These are phyloP conservation scores for Lophium mytilinum DNA, from an alignment of 495 filamentous ascomycete genomes.

Conservation along the genomic window DNA sequence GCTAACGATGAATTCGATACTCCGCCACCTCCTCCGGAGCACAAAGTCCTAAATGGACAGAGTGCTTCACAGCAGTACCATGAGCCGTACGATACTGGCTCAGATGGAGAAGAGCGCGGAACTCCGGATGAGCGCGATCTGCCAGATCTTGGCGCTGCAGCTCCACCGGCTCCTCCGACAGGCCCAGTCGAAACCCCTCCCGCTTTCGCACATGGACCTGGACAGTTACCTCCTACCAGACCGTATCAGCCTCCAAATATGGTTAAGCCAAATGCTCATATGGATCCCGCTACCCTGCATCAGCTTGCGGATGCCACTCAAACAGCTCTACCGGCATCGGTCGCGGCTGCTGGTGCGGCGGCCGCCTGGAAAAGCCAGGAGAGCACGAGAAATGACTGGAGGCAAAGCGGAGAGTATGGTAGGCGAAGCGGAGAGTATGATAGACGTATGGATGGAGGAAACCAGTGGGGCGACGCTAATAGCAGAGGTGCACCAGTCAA, in stretches of 20 bases:
- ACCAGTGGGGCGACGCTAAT: slow-evolving; percentile 11
- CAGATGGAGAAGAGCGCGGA: slow-evolving; percentile 6
- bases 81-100: slow-evolving; percentile 12
- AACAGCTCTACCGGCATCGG: slow-evolving; percentile 12
- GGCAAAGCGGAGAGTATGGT: slow-evolving; percentile 25
- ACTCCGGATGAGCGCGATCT: slow-evolving; percentile 16
- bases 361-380: slow-evolving; percentile 21
- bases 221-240: slow-evolving; percentile 55
- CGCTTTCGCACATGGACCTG: slow-evolving; percentile 62
- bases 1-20: slow-evolving; percentile 23
- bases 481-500: slow-evolving; percentile 12
- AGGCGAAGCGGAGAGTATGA: slow-evolving; percentile 26
- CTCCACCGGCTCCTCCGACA: slow-evolving; percentile 42
- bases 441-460: slow-evolving; percentile 14
- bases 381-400: slow-evolving; percentile 8
- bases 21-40: slow-evolving; percentile 41
- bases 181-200: slow-evolving; percentile 70
- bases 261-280: slow-evolving; percentile 65
- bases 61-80: not conserved
- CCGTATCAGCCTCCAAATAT: slow-evolving; percentile 68
- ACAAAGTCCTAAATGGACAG: slow-evolving; percentile 27
- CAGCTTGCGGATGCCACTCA: slow-evolving; percentile 59
- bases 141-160: slow-evolving; percentile 13
- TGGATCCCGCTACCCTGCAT: slow-evolving; percentile 71
- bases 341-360: slow-evolving; percentile 36